Evolutionary conservation across 2,329 filamentous ascomycete species (phyloP).

Genomic region (Eutypa lata): DNA sequence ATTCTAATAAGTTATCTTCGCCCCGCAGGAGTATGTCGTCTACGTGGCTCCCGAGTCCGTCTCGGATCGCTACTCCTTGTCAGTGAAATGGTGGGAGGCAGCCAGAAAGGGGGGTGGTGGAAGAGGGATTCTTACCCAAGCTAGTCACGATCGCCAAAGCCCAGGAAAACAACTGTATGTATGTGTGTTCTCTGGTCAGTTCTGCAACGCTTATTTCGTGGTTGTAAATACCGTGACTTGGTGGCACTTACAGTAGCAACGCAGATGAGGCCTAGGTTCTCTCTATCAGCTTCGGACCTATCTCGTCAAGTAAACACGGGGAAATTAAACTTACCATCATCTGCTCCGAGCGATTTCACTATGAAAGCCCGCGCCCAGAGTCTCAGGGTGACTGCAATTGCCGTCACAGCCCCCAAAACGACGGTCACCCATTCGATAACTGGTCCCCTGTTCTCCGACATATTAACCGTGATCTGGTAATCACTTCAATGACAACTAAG

Average conservation of each 20-base stretch:
- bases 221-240: neutral
- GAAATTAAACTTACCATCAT: neutral
- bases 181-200: too few relatives aligned
- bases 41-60: conserved; percentile 9
- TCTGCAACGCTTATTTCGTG: too few relatives aligned
- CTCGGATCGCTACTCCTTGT: conserved; percentile 3
- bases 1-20: conserved; percentile 12
- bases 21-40: conserved; percentile 15
- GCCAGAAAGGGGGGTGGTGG: too few relatives aligned
- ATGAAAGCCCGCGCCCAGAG: neutral
- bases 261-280: conserved; percentile 1
- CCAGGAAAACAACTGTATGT: conserved; percentile 9
- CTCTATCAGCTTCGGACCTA: neutral
- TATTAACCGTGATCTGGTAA: neutral
- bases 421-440: neutral
- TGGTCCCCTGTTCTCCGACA: neutral
- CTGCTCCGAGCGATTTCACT: neutral
- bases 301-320: too few relatives aligned
- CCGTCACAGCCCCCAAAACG: neutral
- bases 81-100: too few relatives aligned
- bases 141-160: conserved; percentile 5
- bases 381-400: neutral
- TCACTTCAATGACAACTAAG: neutral
- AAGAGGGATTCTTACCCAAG: neutral
- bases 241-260: conserved; percentile 3